Evolutionary conservation across 495 filamentous ascomycete species (phyloP).

Genomic region (Aspergillus biplanus): DNA sequence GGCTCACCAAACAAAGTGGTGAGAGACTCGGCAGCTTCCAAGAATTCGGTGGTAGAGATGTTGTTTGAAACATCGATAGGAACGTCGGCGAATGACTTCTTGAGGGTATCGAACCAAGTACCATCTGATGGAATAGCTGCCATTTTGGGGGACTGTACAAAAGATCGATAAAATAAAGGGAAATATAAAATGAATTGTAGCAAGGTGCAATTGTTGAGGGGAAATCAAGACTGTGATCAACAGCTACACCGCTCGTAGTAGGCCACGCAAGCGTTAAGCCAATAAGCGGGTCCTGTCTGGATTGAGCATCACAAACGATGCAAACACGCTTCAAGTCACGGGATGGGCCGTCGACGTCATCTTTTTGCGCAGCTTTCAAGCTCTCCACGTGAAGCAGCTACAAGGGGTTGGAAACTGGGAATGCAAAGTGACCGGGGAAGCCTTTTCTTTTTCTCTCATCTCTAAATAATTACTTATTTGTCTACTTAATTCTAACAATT

Average conservation of each 20-base stretch:
- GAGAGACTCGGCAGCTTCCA: constrained; percentile 85
- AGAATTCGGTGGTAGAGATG: constrained; percentile 83
- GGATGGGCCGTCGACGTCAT: constrained; percentile 36
- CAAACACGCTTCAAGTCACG: constrained; percentile 18
- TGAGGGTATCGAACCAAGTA: constrained; percentile 84
- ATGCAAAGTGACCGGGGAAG: neutral
- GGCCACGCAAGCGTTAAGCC: constrained; percentile 35
- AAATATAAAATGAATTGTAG: constrained; percentile 14
- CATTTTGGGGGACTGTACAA: constrained; percentile 30
- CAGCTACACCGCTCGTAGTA: constrained; percentile 30
- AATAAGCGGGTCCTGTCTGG: constrained; percentile 24
- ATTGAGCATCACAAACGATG: constrained; percentile 14
- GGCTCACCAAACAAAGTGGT: constrained; percentile 83
- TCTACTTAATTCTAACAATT: neutral
- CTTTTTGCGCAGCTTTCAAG: constrained; percentile 4
- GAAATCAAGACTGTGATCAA: constrained; percentile 21
- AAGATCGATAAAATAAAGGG: constrained; percentile 17
- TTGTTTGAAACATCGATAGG: constrained; percentile 70
- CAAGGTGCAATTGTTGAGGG: constrained; percentile 13
- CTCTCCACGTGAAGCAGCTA: neutral
- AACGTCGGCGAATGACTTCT: constrained; percentile 81
- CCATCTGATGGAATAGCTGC: constrained; percentile 58
- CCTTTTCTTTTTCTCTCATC: neutral
- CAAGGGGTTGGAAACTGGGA: neutral
- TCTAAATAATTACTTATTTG: neutral